These are phyloP conservation scores for Candida glucosophila DNA, from an alignment of 1,139 yeast species.

Conservation along the genomic window DNA sequence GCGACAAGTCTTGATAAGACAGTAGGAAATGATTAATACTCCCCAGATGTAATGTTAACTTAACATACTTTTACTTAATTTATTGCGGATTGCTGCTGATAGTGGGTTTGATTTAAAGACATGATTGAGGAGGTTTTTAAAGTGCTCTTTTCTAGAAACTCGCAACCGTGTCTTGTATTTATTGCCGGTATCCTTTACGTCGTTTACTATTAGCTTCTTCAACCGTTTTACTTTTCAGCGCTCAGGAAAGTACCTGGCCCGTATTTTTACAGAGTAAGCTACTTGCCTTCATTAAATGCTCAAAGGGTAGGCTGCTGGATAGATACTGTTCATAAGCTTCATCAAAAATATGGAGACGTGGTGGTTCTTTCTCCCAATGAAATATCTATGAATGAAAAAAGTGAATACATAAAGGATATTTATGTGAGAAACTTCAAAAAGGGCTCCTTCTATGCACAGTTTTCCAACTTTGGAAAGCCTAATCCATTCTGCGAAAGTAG, in stretches of 20 bases:
- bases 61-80: too few species aligned
- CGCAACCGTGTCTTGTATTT: not conserved
- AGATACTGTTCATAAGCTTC: conserved; percentile 40
- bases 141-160: too few species aligned
- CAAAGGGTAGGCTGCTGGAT: conserved; percentile 51
- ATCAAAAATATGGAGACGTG: conserved; percentile 47
- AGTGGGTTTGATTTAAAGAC: not conserved
- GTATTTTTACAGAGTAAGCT: conserved; percentile 35
- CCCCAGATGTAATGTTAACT: too few species aligned
- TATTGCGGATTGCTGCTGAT: too few species aligned
- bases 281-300: conserved; percentile 40
- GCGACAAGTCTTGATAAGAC: too few species aligned
- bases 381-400: conserved; percentile 46
- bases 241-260: conserved; percentile 57
- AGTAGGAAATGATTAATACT: too few species aligned
- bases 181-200: conserved; percentile 1
- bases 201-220: conserved; percentile 23
- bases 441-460: conserved; percentile 51
- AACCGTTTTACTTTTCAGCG: conserved; percentile 43
- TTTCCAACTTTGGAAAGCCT: conserved; percentile 46
- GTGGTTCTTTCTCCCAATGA: conserved; percentile 57
- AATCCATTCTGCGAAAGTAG: conserved; percentile 53
- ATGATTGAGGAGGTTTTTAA: too few species aligned
- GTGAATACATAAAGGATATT: conserved; percentile 43
- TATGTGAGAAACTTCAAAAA: conserved; percentile 54